These are phyloP conservation scores for Rhizopus microsporus DNA, from an alignment of 371 early-diverging fungal species.

Conservation along the genomic window DNA sequence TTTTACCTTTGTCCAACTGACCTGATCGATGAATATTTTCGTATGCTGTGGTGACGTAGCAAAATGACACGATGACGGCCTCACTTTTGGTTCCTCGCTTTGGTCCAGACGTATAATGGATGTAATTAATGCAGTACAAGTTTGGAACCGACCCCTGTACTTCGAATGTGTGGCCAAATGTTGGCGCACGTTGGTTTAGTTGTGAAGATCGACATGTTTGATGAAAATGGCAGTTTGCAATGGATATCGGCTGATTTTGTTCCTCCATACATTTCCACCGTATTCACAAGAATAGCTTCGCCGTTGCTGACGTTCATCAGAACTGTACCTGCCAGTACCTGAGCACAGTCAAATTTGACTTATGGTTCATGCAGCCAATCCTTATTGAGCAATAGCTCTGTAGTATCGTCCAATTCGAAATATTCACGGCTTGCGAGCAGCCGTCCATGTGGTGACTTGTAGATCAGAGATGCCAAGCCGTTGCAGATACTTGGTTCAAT, in stretches of 20 bases:
- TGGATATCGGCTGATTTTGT: conserved; percentile 13
- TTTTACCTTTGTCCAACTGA: conserved; percentile 7
- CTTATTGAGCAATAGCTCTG: conserved; percentile 10
- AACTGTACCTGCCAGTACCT: conserved; percentile 18
- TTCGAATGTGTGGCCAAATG: conserved; percentile 1
- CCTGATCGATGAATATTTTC: conserved; percentile 2
- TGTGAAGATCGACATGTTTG: background rate
- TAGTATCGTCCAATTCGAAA: conserved; percentile 1
- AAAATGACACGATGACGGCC: conserved; percentile 2
- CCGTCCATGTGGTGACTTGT: conserved; percentile 5
- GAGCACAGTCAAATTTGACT: conserved; percentile 19
- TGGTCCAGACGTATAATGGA: conserved; percentile 2
- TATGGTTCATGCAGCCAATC: conserved; percentile 19
- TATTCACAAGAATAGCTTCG: conserved; percentile 28
- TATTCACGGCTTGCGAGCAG: conserved; percentile 1
- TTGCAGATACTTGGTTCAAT: conserved; percentile 1
- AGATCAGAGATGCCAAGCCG: conserved; percentile 1
- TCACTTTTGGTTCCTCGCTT: conserved; percentile 8
- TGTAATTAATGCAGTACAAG: conserved; percentile 15
- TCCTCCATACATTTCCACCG: conserved; percentile 29
- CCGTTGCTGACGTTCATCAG: conserved; percentile 23
- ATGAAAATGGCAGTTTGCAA: background rate
- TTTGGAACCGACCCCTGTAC: conserved; percentile 9
- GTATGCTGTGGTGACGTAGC: background rate
- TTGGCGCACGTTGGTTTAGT: background rate